A percentile compares a stretch with the other conserved stretches of the same genome.
Conservation (phyloP, 1,284 basidiomycete species). For the Wallemia mellicola region DNA sequence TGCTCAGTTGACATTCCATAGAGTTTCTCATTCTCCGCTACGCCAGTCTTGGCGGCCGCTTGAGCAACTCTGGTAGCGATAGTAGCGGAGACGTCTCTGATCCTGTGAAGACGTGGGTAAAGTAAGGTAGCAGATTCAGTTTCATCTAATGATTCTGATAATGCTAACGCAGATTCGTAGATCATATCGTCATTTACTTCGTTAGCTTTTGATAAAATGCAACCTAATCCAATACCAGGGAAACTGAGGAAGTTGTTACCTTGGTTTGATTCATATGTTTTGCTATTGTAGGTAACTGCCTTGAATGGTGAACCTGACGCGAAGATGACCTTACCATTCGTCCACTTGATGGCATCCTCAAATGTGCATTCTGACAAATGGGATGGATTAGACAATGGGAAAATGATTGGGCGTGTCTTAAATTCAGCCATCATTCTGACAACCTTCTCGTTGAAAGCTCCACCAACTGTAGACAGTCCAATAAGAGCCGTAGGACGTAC, state of each 20-base stretch:
- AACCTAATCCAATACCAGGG: conserved; percentile 46
- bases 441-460: conserved; percentile 46
- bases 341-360: conserved; percentile 48
- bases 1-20: conserved; percentile 26
- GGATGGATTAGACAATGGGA: conserved; percentile 85
- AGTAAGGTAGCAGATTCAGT: conserved; percentile 36
- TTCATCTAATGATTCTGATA: conserved; percentile 39
- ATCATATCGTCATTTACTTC: conserved; percentile 49
- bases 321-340: conserved; percentile 41
- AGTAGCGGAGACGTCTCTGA: conserved; percentile 47
- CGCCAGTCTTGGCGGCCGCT: conserved; percentile 35
- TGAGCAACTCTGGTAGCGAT: conserved; percentile 46
- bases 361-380: conserved; percentile 31
- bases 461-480: conserved; percentile 61
- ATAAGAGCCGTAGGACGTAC: conserved; percentile 74
- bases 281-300: conserved; percentile 27
- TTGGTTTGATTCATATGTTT: conserved; percentile 47
- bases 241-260: conserved; percentile 73
- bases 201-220: conserved; percentile 34
- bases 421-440: conserved; percentile 54
- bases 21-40: conserved; percentile 32
- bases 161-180: conserved; percentile 41
- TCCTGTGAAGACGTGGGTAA: conserved; percentile 45
- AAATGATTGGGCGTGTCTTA: conserved; percentile 68
- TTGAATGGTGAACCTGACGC: conserved; percentile 69